Evolutionary conservation across 306 rosid genomes (phyloP).

Genomic region (Leucaena leucocephala): DNA sequence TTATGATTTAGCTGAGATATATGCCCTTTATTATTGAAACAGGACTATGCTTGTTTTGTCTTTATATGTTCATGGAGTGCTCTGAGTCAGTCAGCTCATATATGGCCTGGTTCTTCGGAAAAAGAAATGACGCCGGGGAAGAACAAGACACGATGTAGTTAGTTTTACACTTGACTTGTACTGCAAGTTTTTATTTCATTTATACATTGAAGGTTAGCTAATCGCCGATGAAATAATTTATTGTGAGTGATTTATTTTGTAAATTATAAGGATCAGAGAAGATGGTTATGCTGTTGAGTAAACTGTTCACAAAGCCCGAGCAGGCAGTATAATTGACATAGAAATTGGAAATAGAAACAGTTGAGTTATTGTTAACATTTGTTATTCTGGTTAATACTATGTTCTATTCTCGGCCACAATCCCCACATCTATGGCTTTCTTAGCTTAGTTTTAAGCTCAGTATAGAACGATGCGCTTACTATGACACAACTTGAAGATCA

Average conservation of each 20-base stretch:
- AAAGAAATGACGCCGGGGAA: constrained; percentile 48
- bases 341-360: neutral
- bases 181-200: neutral
- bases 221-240: constrained; percentile 6
- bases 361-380: neutral
- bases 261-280: neutral
- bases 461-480: too few relatives aligned
- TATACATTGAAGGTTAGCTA: constrained; percentile 17
- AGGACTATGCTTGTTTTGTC: constrained; percentile 91
- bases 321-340: neutral
- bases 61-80: constrained; percentile 69
- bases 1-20: constrained; percentile 11
- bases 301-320: neutral
- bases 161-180: constrained; percentile 35
- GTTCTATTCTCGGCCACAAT: too few relatives aligned
- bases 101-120: constrained; percentile 54
- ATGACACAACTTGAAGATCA: too few relatives aligned
- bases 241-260: constrained; percentile 36
- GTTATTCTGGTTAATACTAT: neutral
- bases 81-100: constrained; percentile 53
- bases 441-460: neutral
- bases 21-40: constrained; percentile 25
- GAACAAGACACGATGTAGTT: constrained; percentile 59
- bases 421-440: neutral
- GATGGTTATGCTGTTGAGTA: neutral